Base-by-base conservation (phyloP, 2,329 filamentous ascomycete species). In the Chalara sp. region DNA sequence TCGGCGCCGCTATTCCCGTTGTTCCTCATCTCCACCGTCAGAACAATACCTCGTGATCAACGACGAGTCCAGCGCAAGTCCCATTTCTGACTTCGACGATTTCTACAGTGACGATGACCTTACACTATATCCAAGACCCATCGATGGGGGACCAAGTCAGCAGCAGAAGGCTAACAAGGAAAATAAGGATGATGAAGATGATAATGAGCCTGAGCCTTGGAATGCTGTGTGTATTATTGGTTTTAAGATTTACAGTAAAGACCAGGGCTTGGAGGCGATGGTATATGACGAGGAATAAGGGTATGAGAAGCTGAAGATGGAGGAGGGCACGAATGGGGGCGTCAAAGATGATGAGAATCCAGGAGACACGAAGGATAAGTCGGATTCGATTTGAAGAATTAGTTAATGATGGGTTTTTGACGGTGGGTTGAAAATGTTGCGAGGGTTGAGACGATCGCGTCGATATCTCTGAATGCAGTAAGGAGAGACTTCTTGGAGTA, bases 21-120 rank as follows among this genome's bases (percentile, higher is more conserved):
- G 21, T 21, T 21, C 21, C 21, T 57, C 61, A 44, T 47, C 59
- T 39, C 52, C 65, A 28, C 46, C 70, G 72, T 51, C 70, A 13
- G 46, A 48, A 7, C 46, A 57, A 29, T 58, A 58, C 35, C 51
- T 59, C 12, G 53, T 49, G 13, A 76, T 75, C 0, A 75, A 75
- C 5, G 73, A 73, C 33, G 75, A 82, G 50, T 80, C 78, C 0
- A 82, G 78, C 0, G 80, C 81, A 44, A 80, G 77, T 6, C 80
- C 80, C 0, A 71, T 83, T 2, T 72, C 75, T 37, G 79, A 83
- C 53, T 82, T 75, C 71, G 79, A 83, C 56, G 71, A 75, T 56
- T 69, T 81, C 31, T 82, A 81, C 63, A 79, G 75, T 52, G 75
- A 72, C 47, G 79, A 83, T 55, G 79, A 83, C 58, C 74, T 78